Evolutionary conservation across 306 rosid species (phyloP), one percentile per base, ranked within the genome.

Genomic region (Sphenostylis stenocarpa): DNA sequence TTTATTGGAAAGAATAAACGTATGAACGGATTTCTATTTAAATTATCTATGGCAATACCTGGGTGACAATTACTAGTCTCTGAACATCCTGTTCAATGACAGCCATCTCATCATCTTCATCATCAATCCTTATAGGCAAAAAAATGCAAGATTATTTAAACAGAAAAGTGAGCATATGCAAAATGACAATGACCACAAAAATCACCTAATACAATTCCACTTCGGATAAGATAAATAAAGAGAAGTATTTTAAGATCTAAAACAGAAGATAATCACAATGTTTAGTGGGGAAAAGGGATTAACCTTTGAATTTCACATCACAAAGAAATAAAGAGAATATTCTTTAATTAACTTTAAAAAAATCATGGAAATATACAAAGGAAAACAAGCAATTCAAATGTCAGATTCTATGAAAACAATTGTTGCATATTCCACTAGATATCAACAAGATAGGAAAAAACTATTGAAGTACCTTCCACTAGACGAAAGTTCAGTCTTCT

Each of bases 1-100:
- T 70, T 43, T 34, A 64, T 21, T 66, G 23, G 80, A 34, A 64
- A 44, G 26, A 21, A 17, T 56, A 15, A 64, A 67, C 13, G 17
- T 34, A 12, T 47, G 49, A 24, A 77, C 61, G 31, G 62, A 4
- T 3, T 9, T 24, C 23, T 19, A 52, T 70, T 53, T 7, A 45
- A 33, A 77, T 43, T 15, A 79, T 75, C 31, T 70, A 77, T 26
- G 63, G 43, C 55, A 68, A 58, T 89, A 95, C 99, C 99, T 91
- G 97, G 73, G 99, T 95, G 70, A 92, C 97, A 73, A 92, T 95
- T 31, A 95, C 91, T 77, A 95, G 94, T 82, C 92, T 86, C 82
- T 92, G 95, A 79, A 92, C 96, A 75, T 90, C 98, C 84, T 86
- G 93, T 74, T 92, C 97, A 77, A 84, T 84, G 85, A 83, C 91